These are phyloP conservation scores for Leptographium lundbergii DNA, from an alignment of 2,329 filamentous ascomycete genomes.

Conservation along the genomic window DNA sequence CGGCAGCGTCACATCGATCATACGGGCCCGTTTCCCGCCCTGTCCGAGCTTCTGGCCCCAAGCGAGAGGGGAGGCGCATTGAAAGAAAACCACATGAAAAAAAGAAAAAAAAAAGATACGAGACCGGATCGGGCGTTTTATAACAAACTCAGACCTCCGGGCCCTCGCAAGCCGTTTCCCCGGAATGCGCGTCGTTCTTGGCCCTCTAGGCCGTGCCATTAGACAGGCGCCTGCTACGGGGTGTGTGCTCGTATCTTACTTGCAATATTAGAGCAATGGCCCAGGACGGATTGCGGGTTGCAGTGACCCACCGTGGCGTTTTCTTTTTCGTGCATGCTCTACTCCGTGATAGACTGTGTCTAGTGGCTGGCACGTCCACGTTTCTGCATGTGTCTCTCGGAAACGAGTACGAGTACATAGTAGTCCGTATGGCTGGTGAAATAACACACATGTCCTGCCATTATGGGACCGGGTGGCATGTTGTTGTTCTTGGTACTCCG, in stretches of 20 bases:
- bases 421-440: background rate
- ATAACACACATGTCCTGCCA: background rate
- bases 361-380: no score
- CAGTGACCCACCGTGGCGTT: background rate
- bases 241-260: no score
- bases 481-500: background rate
- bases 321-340: background rate
- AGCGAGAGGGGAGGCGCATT: background rate
- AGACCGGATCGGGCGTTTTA: no score
- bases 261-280: background rate
- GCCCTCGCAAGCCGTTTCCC: background rate
- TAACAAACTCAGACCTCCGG: no score
- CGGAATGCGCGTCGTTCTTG: background rate
- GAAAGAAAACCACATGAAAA: no score
- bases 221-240: no score
- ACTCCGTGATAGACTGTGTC: background rate
- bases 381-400: background rate
- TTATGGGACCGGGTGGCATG: background rate
- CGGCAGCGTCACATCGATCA: background rate
- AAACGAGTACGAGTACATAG: background rate
- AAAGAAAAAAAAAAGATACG: background rate
- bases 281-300: no score
- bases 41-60: background rate
- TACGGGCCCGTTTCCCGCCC: background rate
- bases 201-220: background rate